Conservation (phyloP, 2,329 filamentous ascomycete species). For the Fusarium scirpi region DNA sequence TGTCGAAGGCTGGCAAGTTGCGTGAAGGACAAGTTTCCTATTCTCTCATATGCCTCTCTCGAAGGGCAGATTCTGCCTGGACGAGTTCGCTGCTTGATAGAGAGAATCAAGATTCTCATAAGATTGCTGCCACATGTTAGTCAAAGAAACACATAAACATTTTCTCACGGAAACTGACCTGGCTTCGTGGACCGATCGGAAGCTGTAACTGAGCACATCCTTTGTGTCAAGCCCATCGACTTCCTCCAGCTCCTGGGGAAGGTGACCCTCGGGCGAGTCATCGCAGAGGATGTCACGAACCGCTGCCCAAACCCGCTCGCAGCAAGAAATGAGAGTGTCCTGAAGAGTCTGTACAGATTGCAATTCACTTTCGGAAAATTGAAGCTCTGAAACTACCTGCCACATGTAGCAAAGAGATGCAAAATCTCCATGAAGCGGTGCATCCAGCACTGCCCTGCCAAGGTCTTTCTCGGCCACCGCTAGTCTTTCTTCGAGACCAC, state of each 20-base stretch:
- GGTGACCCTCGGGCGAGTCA: slow-evolving; percentile 92
- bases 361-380: slow-evolving; percentile 54
- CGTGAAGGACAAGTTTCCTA: slow-evolving; percentile 81
- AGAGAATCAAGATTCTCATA: slow-evolving; percentile 71
- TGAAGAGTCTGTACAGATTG: slow-evolving; percentile 59
- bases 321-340: slow-evolving; percentile 67
- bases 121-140: slow-evolving; percentile 69
- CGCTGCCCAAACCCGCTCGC: slow-evolving; percentile 78
- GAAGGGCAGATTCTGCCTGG: slow-evolving; percentile 61
- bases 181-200: slow-evolving; percentile 93
- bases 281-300: slow-evolving; percentile 87
- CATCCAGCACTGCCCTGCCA: slow-evolving; percentile 72
- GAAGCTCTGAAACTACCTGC: slow-evolving; percentile 60
- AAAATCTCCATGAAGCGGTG: slow-evolving; percentile 77
- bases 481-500: slow-evolving; percentile 74
- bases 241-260: slow-evolving; percentile 81
- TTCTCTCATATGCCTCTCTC: slow-evolving; percentile 68
- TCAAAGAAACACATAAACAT: background rate
- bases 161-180: slow-evolving; percentile 66
- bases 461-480: slow-evolving; percentile 73
- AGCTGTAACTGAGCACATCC: slow-evolving; percentile 92
- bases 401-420: slow-evolving; percentile 72
- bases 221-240: slow-evolving; percentile 82
- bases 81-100: slow-evolving; percentile 61
- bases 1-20: slow-evolving; percentile 88